Percentiles rank a stretch among this genome's conserved stretches.
Evolutionary conservation across 2,329 filamentous ascomycete genomes (phyloP).

Genomic region (Tolypocladium tropicale): DNA sequence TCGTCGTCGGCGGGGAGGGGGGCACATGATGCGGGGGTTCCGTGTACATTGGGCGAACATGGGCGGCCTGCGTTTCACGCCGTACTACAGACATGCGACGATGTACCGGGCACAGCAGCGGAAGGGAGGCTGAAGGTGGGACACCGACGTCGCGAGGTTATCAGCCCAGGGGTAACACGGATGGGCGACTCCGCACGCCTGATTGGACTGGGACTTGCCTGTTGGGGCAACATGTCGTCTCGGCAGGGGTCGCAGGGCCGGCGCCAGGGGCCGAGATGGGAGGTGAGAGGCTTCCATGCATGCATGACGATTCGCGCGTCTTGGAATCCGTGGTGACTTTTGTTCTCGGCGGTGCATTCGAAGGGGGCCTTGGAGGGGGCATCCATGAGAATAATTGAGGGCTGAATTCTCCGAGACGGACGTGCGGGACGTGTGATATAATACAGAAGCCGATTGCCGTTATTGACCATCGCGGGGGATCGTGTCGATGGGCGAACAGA

Average conservation of each 20-base stretch:
- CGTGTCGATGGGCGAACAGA: neutral
- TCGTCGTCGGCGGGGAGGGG: neutral
- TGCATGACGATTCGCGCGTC: neutral
- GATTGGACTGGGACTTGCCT: slow-evolving; percentile 1
- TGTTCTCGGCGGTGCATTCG: neutral
- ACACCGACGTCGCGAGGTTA: neutral
- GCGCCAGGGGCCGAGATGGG: neutral
- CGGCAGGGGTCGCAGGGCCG: neutral
- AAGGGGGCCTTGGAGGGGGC: neutral
- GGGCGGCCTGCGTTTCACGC: neutral
- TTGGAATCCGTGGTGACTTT: neutral
- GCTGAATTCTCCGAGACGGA: neutral
- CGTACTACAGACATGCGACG: neutral
- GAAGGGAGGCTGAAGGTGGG: neutral
- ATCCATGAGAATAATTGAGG: neutral
- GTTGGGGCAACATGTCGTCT: neutral
- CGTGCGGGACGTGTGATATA: neutral
- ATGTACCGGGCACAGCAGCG: neutral
- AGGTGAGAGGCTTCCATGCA: neutral
- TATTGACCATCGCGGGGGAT: neutral
- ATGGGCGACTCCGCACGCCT: neutral
- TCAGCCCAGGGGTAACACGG: neutral
- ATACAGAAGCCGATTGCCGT: neutral
- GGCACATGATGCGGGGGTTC: neutral
- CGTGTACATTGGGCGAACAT: neutral